phyloP scores from a whole-genome alignment of 2,329 filamentous ascomycete species.

The Geosmithia morbida region DNA sequence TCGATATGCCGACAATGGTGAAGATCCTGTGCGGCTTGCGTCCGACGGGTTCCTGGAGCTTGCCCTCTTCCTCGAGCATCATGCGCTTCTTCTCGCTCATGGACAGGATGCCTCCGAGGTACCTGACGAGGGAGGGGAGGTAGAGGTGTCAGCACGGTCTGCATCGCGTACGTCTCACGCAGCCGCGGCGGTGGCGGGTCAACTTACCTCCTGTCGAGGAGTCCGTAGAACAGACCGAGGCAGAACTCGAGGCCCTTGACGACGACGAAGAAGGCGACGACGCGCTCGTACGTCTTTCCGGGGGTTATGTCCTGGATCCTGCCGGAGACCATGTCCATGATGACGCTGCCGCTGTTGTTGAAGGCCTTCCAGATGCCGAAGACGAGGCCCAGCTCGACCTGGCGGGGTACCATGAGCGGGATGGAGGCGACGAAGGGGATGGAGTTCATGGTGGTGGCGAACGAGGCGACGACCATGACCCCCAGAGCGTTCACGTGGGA shows the following conservation, averaged over 20 bases:
- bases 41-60: conserved; percentile 5
- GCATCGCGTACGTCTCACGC: too few relatives aligned
- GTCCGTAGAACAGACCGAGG: conserved; percentile 10
- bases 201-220: conserved; percentile 4
- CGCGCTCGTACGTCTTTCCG: conserved; percentile 9
- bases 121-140: too few relatives aligned
- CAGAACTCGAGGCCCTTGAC: conserved; percentile 12
- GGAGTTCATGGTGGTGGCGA: conserved; percentile 11
- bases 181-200: too few relatives aligned
- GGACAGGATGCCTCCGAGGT: conserved; percentile 6
- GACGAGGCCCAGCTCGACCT: conserved; percentile 10
- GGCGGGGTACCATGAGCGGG: conserved; percentile 9
- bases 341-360: conserved; percentile 11
- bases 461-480: conserved; percentile 10
- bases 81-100: conserved; percentile 8
- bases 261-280: conserved; percentile 10
- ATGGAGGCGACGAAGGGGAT: conserved; percentile 12
- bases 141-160: too few relatives aligned
- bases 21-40: conserved; percentile 5
- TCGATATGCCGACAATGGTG: conserved; percentile 3
- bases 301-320: conserved; percentile 11
- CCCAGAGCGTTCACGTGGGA: conserved; percentile 9
- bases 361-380: conserved; percentile 13
- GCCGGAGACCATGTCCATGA: conserved; percentile 13
- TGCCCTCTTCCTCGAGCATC: conserved; percentile 4